phyloP scores from a whole-genome alignment of 176 grass and related monocot species.

The Tillandsia fasciculata region DNA sequence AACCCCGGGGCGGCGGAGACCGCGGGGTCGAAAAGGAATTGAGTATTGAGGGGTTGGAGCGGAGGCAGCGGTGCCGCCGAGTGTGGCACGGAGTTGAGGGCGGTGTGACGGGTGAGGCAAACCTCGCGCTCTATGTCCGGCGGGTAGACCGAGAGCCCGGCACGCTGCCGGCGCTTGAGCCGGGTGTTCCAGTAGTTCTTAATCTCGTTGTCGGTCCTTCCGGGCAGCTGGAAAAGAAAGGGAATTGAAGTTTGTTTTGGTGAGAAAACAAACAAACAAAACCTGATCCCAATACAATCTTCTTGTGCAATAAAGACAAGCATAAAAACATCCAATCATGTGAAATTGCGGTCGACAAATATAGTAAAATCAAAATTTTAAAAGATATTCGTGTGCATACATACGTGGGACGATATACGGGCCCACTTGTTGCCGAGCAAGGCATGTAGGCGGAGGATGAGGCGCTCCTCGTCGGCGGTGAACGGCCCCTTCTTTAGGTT shows the following conservation, averaged over 20 bases:
- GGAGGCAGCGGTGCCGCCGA: neutral
- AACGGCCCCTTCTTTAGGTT: conserved; percentile 91
- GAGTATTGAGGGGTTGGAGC: neutral
- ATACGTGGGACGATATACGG: conserved; percentile 49
- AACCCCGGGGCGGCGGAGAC: too few relatives aligned
- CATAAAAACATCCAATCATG: too few relatives aligned
- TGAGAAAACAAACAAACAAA: too few relatives aligned
- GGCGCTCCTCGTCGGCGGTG: conserved; percentile 59
- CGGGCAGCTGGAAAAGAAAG: conserved; percentile 33
- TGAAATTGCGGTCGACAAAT: too few relatives aligned
- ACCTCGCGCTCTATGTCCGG: conserved; percentile 46
- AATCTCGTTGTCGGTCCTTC: conserved; percentile 89
- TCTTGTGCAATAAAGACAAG: neutral
- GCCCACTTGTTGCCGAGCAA: conserved; percentile 82
- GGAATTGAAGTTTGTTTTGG: too few relatives aligned
- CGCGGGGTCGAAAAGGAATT: conserved; percentile 18
- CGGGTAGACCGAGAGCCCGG: conserved; percentile 50
- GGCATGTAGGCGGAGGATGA: conserved; percentile 75
- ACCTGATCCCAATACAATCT: neutral
- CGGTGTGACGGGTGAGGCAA: conserved; percentile 8
- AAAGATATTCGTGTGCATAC: neutral
- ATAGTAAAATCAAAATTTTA: too few relatives aligned
- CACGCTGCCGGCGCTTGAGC: conserved; percentile 60
- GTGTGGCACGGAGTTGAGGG: conserved; percentile 15
- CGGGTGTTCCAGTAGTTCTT: conserved; percentile 95